Percentiles rank a stretch among this genome's conserved stretches.
Evolutionary conservation across 208 protist species (phyloP).

Genomic region (Leishmania guyanensis): DNA sequence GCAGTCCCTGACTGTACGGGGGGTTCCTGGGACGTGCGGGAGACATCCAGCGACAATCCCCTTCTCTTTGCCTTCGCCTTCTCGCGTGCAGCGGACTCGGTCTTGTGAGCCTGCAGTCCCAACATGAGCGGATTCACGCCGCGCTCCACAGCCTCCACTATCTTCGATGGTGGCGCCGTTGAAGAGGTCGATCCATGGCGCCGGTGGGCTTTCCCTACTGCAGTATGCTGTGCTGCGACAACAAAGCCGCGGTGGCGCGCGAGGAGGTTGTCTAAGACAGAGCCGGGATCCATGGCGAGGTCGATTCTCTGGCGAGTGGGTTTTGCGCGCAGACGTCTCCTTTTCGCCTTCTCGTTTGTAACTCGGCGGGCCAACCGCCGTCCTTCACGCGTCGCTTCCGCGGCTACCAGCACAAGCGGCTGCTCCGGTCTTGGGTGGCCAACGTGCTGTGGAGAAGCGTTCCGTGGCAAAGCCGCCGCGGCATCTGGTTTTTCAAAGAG

Average conservation of each 20-base stretch:
- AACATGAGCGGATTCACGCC: constrained; percentile 31
- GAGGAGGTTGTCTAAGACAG: constrained; percentile 24
- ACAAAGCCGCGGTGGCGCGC: constrained; percentile 12
- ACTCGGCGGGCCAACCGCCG: neutral
- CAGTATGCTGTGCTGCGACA: neutral
- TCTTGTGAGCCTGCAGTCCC: constrained; percentile 5
- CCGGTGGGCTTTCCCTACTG: neutral
- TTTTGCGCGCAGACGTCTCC: neutral
- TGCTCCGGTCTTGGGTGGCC: neutral
- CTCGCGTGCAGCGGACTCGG: constrained; percentile 19
- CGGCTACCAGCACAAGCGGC: neutral
- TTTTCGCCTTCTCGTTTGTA: neutral
- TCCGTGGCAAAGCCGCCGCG: neutral
- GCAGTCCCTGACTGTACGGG: neutral
- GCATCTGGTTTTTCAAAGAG: neutral
- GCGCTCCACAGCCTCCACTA: constrained; percentile 24
- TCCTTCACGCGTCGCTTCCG: neutral
- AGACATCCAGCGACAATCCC: neutral
- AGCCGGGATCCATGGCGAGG: constrained; percentile 20
- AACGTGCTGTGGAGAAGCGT: neutral
- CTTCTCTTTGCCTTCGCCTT: constrained; percentile 16
- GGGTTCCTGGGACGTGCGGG: neutral
- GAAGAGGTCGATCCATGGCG: neutral
- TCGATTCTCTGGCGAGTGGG: neutral
- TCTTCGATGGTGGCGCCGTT: constrained; percentile 17